Conservation (phyloP, 1,284 basidiomycete species). For the Dichomitus squalens region DNA sequence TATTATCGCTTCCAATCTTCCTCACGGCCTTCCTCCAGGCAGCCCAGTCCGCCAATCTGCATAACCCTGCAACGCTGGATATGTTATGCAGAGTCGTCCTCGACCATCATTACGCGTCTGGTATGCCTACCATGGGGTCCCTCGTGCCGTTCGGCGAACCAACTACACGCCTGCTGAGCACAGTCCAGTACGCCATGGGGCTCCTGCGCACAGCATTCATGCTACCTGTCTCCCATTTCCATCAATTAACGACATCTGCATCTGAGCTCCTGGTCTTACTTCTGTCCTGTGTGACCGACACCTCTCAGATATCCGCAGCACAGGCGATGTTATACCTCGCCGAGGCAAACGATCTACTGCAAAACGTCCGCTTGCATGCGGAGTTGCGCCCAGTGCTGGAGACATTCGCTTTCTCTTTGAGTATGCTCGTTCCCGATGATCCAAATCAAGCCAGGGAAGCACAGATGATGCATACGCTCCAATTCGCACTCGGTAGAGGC, state of each 20-base stretch:
- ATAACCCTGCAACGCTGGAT: conserved; percentile 64
- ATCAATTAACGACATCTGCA: conserved; percentile 59
- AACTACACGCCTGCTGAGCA: conserved; percentile 49
- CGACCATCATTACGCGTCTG: conserved; percentile 60
- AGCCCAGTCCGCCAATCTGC: conserved; percentile 49
- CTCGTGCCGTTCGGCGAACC: conserved; percentile 52
- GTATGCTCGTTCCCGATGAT: conserved; percentile 58
- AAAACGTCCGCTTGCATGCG: conserved; percentile 48
- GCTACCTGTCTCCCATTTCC: conserved; percentile 60
- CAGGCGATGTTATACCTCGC: conserved; percentile 58
- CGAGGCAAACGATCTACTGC: conserved; percentile 58
- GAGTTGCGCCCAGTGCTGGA: conserved; percentile 61
- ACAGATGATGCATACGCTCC: conserved; percentile 66
- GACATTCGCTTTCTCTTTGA: conserved; percentile 50
- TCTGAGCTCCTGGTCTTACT: conserved; percentile 64
- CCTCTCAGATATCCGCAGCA: conserved; percentile 58
- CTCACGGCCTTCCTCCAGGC: conserved; percentile 55
- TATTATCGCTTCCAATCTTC: conserved; percentile 60
- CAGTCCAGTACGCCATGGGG: conserved; percentile 59
- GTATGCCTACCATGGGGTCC: conserved; percentile 53
- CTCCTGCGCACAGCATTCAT: conserved; percentile 59
- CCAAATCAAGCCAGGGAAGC: conserved; percentile 57
- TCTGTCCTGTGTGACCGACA: conserved; percentile 57
- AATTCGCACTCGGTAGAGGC: conserved; percentile 57
- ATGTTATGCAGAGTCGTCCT: conserved; percentile 66